Conservation (phyloP, 2,329 filamentous ascomycete species). For the Bertia moriformis region DNA sequence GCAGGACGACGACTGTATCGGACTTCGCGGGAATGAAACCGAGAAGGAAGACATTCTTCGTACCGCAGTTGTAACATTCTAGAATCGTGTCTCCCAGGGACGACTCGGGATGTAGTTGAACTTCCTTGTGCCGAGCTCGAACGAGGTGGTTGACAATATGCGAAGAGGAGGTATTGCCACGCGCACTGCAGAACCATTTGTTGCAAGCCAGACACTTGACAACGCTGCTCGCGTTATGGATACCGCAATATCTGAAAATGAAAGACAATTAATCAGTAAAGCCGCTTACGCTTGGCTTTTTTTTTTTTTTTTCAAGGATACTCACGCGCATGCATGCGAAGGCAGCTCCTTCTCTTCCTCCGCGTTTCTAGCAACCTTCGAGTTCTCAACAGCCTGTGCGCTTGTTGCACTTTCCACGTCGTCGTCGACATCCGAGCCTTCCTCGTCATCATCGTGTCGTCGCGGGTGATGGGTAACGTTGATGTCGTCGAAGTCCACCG, state of each 20-base stretch:
- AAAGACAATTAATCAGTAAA: slow-evolving; percentile 3
- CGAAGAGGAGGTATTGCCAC: slow-evolving; percentile 88
- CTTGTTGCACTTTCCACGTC: background rate
- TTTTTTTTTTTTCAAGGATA: slow-evolving; percentile 9
- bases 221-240: slow-evolving; percentile 86
- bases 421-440: background rate
- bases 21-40: slow-evolving; percentile 98
- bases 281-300: background rate
- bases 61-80: slow-evolving; percentile 98
- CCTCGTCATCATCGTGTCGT: background rate
- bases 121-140: slow-evolving; percentile 93
- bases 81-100: slow-evolving; percentile 88
- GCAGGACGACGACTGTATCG: slow-evolving; percentile 89
- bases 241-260: slow-evolving; percentile 72
- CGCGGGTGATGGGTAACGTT: background rate
- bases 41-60: slow-evolving; percentile 95
- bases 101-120: slow-evolving; percentile 86
- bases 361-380: slow-evolving; percentile 8
- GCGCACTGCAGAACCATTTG: slow-evolving; percentile 98
- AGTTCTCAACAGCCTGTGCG: background rate
- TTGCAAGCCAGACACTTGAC: slow-evolving; percentile 91
- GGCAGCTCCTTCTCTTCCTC: slow-evolving; percentile 48
- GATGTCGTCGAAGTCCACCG: background rate
- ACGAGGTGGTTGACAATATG: slow-evolving; percentile 98
- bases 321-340: slow-evolving; percentile 87